Base-by-base conservation (phyloP, 2,329 filamentous ascomycete species). In the Eutypa lata region DNA sequence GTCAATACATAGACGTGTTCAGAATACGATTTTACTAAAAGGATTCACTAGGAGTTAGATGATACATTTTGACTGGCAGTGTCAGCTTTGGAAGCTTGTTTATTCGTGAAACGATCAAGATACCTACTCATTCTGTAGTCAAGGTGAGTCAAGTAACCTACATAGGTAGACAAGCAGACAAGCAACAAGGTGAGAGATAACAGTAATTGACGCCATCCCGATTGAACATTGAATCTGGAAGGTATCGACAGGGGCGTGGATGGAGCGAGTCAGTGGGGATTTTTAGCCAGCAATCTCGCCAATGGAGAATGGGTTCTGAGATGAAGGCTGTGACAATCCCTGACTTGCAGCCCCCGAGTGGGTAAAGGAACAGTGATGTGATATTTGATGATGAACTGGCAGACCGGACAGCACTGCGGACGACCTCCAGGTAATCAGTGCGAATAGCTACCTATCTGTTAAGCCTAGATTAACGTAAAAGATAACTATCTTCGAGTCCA, bases 221-320 rank as follows among this genome's bases (percentile, higher is more conserved):
- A 14, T 7, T 14, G 2, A 8, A 28, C 5, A 11, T 24, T 26
- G 5, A 13, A 16, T 45, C 19, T 11, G 42, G 22, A 28, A 14
- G 22, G 42, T 28, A 45, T 45, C 16, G 42, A 45, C 22, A 18
- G 3, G 22, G 22, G 22, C 14, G 22, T 45, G 22, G 42, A 45
- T 45, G 42, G 14, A 45, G 42, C 13, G 21, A 45, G 22, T 13
- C 22, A 24, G 42, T 45, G 42, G 22, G 42, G 42, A 45, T 24
- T 56, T 53, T 44, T 48, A 55, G 28, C 56, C 55, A 58, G 55
- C 57, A 65, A 64, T 65, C 57, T 65, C 61, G 61, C 61, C 61
- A 64, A 64, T 57, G 10, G 26, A 52, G 53, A 44, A 49, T 31
- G 48, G 6, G 50, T 47, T 56, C 49, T 60, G 57, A 61, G 57